Conservation (phyloP, 352 stramenopile species). For the Globisporangium middletonii region DNA sequence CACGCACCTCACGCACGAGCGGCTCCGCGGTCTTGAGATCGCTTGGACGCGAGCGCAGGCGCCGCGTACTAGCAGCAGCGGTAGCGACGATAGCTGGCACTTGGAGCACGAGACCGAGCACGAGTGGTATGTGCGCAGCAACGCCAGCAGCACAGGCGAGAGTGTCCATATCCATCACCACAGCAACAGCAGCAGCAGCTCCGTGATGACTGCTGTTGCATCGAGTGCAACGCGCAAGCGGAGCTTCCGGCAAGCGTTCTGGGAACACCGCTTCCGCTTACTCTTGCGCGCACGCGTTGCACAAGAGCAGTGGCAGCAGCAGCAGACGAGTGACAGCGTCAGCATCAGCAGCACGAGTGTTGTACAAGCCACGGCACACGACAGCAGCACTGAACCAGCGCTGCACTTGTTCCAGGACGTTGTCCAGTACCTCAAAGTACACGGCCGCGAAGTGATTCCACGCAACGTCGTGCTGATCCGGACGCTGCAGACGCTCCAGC, state of each 20-base stretch:
- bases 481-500: conserved; percentile 27
- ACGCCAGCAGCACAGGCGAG: neutral
- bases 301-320: neutral
- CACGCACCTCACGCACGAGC: conserved; percentile 28
- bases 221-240: conserved; percentile 18
- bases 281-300: conserved; percentile 31
- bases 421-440: conserved; percentile 49
- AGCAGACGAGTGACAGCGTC: neutral
- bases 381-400: neutral
- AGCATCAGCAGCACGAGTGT: neutral
- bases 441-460: conserved; percentile 52
- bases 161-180: neutral
- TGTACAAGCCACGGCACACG: neutral
- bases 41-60: conserved; percentile 16
- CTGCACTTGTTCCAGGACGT: conserved; percentile 49
- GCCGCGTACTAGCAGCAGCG: conserved; percentile 5
- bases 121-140: conserved; percentile 12
- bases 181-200: neutral
- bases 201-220: neutral
- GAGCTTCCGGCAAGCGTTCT: conserved; percentile 39
- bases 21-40: conserved; percentile 45
- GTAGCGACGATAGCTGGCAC: conserved; percentile 15
- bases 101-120: conserved; percentile 14
- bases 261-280: conserved; percentile 51
- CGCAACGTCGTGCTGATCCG: conserved; percentile 41